These are phyloP conservation scores for Kazachstania sp. DNA, from an alignment of 1,139 yeast genomes.

Conservation along the genomic window DNA sequence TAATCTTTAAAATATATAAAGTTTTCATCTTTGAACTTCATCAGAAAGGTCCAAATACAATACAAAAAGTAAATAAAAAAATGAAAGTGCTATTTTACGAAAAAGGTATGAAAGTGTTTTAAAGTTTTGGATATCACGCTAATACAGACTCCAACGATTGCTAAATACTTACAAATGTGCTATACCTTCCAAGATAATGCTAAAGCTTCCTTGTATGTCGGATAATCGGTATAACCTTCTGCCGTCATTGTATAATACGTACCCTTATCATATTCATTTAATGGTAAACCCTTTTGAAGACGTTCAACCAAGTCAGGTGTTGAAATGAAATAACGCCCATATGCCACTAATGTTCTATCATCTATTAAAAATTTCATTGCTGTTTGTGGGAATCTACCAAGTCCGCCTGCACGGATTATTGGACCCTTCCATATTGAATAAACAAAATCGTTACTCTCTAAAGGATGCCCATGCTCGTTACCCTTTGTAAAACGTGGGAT, in stretches of 20 bases:
- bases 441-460: constrained; percentile 32
- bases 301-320: constrained; percentile 1
- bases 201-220: constrained; percentile 14
- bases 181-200: constrained; percentile 7
- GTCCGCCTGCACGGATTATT: constrained; percentile 30
- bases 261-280: constrained; percentile 1
- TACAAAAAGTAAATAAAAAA: not conserved
- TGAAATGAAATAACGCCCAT: not conserved
- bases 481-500: constrained; percentile 13
- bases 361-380: not conserved
- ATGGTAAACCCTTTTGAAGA: constrained; percentile 30
- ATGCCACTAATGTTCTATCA: constrained; percentile 1
- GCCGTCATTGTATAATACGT: not conserved
- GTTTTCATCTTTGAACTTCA: too few species aligned
- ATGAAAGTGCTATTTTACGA: not conserved
- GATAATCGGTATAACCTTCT: constrained; percentile 2
- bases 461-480: constrained; percentile 14
- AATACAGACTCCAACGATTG: not conserved
- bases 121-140: not conserved
- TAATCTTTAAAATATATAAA: too few species aligned
- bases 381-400: not conserved
- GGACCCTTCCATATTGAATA: constrained; percentile 35
- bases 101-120: not conserved
- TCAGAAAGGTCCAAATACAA: not conserved
- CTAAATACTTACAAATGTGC: not conserved